Percentiles rank a stretch among this genome's conserved stretches.
These are phyloP conservation scores for Pugionium cornutum DNA, from an alignment of 345 rosid genomes.

Conservation along the genomic window DNA sequence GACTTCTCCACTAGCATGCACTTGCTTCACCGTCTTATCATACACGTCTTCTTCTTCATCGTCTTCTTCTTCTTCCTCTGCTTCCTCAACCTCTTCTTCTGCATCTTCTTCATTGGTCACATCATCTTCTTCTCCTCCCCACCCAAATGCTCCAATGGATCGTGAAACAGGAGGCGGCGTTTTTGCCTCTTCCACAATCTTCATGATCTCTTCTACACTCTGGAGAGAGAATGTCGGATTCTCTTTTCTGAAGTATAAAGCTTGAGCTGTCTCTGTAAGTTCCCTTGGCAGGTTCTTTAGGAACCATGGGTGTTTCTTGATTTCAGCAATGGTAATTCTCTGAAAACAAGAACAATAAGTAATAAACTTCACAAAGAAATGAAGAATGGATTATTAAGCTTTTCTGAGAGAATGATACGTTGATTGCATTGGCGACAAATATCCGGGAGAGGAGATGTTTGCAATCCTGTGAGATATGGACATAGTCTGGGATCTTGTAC, in stretches of 20 bases:
- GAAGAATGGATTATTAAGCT: not conserved
- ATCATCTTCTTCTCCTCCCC: slow-evolving; percentile 68
- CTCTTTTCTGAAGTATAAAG: slow-evolving; percentile 30
- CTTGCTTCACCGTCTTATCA: slow-evolving; percentile 78
- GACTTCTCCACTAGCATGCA: slow-evolving; percentile 73
- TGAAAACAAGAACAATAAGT: slow-evolving; percentile 23
- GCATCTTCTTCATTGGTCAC: slow-evolving; percentile 52
- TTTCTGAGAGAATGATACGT: slow-evolving; percentile 41
- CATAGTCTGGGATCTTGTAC: slow-evolving; percentile 84
- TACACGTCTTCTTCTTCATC: slow-evolving; percentile 61
- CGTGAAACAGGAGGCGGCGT: slow-evolving; percentile 42
- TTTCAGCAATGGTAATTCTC: slow-evolving; percentile 48
- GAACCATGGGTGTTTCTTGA: not conserved
- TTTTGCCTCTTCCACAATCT: too few relatives aligned
- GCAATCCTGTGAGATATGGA: slow-evolving; percentile 31
- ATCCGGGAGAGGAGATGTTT: slow-evolving; percentile 68
- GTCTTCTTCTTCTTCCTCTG: slow-evolving; percentile 42
- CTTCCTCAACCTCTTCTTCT: slow-evolving; percentile 55
- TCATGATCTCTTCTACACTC: too few relatives aligned
- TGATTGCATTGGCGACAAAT: slow-evolving; percentile 66
- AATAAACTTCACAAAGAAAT: not conserved
- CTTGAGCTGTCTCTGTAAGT: slow-evolving; percentile 68
- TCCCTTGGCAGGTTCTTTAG: slow-evolving; percentile 77
- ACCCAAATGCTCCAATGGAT: slow-evolving; percentile 66
- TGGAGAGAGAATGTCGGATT: too few relatives aligned